phyloP scores from a whole-genome alignment of 345 rosid genomes.

The Linum tenue region DNA sequence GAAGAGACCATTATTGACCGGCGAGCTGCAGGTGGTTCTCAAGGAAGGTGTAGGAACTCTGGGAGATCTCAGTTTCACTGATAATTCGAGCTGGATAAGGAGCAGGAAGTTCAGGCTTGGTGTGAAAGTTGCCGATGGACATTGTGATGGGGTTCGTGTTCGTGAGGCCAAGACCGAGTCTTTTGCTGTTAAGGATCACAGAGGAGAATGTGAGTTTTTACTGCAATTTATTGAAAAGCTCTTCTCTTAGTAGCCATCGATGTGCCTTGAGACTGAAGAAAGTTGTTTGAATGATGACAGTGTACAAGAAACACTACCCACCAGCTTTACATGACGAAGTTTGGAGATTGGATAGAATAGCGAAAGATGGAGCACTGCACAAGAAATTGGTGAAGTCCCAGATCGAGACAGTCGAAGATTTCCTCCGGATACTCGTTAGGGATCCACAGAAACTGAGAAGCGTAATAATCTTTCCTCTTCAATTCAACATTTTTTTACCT shows the following conservation, averaged over 20 bases:
- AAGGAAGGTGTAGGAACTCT: constrained; percentile 85
- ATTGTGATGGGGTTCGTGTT: constrained; percentile 42
- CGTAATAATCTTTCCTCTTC: constrained; percentile 29
- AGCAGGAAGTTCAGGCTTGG: constrained; percentile 97
- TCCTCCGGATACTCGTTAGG: constrained; percentile 62
- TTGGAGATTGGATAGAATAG: constrained; percentile 93
- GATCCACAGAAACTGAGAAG: constrained; percentile 68
- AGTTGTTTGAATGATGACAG: constrained; percentile 30
- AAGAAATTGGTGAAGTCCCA: constrained; percentile 55
- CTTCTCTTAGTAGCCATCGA: background rate
- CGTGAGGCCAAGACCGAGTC: constrained; percentile 89
- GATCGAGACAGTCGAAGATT: constrained; percentile 73
- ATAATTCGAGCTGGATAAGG: constrained; percentile 95
- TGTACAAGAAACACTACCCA: constrained; percentile 91
- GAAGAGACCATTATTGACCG: constrained; percentile 75
- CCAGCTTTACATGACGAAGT: constrained; percentile 89
- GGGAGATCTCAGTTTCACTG: constrained; percentile 78
- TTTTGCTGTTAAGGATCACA: constrained; percentile 91
- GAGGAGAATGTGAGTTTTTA: constrained; percentile 75
- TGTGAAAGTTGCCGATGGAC: constrained; percentile 45
- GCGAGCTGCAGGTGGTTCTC: constrained; percentile 62
- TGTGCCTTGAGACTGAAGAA: background rate
- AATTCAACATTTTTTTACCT: background rate
- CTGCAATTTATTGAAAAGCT: background rate
- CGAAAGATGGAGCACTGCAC: constrained; percentile 96